Evolutionary conservation across 805 yeast species (phyloP).

Genomic region (Torulaspora gathmanii): DNA sequence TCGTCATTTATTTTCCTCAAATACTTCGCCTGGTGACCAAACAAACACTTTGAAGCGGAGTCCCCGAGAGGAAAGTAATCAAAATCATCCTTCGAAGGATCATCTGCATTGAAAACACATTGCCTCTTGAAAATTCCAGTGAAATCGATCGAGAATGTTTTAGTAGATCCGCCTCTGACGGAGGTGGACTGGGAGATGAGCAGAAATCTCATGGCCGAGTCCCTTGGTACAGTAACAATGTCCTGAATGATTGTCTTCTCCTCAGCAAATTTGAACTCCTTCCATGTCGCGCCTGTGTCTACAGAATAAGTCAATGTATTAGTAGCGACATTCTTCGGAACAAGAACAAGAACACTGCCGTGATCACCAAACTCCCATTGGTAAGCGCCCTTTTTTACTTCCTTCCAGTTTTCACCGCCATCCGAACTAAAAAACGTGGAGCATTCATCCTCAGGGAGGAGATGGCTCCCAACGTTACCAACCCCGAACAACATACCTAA

Average conservation of each 20-base stretch:
- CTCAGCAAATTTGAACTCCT: slow-evolving; percentile 55
- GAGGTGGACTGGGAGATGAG: slow-evolving; percentile 51
- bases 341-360: slow-evolving; percentile 79
- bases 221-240: slow-evolving; percentile 85
- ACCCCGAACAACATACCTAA: slow-evolving; percentile 83
- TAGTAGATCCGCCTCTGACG: slow-evolving; percentile 43
- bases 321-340: slow-evolving; percentile 54
- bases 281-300: slow-evolving; percentile 81
- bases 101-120: slow-evolving; percentile 47
- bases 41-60: slow-evolving; percentile 50
- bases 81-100: slow-evolving; percentile 51
- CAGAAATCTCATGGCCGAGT: slow-evolving; percentile 75
- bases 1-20: slow-evolving; percentile 53
- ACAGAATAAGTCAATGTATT: slow-evolving; percentile 58
- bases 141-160: slow-evolving; percentile 55
- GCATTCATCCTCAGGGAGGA: slow-evolving; percentile 48
- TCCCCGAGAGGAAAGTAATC: slow-evolving; percentile 62
- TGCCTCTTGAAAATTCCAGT: slow-evolving; percentile 46
- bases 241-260: slow-evolving; percentile 56
- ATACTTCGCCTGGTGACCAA: slow-evolving; percentile 65
- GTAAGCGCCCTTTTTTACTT: slow-evolving; percentile 63
- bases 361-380: slow-evolving; percentile 98
- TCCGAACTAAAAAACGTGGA: slow-evolving; percentile 79
- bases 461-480: slow-evolving; percentile 78
- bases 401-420: slow-evolving; percentile 88